A percentile compares a stretch with the other conserved stretches of the same genome.
Evolutionary conservation across 2,329 filamentous ascomycete species (phyloP).

Genomic region (Fusarium sp.): DNA sequence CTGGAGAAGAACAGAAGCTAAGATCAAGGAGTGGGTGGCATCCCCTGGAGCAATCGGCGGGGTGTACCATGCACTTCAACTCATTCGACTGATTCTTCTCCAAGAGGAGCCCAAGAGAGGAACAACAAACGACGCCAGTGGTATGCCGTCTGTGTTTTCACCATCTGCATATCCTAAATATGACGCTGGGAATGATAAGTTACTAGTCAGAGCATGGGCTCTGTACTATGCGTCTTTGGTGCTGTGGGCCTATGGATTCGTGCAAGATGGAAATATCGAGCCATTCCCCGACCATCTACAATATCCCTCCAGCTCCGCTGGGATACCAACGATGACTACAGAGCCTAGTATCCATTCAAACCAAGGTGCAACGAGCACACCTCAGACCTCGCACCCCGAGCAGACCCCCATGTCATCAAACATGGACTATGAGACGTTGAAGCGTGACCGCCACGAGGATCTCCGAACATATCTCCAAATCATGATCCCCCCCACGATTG

Average conservation of each 20-base stretch:
- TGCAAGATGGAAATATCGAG: constrained; percentile 48
- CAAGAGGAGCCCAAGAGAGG: constrained; percentile 40
- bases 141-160: constrained; percentile 29
- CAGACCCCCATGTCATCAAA: constrained; percentile 34
- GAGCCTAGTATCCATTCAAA: constrained; percentile 42
- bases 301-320: constrained; percentile 38
- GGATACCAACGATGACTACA: constrained; percentile 23
- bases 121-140: constrained; percentile 23
- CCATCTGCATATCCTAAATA: constrained; percentile 45
- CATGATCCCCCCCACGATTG: constrained; percentile 49
- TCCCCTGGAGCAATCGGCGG: constrained; percentile 48
- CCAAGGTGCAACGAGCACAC: constrained; percentile 26
- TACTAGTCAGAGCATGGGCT: constrained; percentile 46
- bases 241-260: constrained; percentile 48
- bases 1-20: constrained; percentile 48
- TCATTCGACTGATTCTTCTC: constrained; percentile 46
- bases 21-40: constrained; percentile 50
- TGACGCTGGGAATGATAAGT: constrained; percentile 45
- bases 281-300: constrained; percentile 48
- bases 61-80: constrained; percentile 48
- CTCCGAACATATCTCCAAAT: constrained; percentile 48
- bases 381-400: constrained; percentile 39
- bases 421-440: constrained; percentile 40
- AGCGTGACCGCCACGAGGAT: constrained; percentile 46
- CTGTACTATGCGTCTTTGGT: constrained; percentile 49